Conservation (phyloP, 2,329 filamentous ascomycete species). For the Stemphylium beticola region DNA sequence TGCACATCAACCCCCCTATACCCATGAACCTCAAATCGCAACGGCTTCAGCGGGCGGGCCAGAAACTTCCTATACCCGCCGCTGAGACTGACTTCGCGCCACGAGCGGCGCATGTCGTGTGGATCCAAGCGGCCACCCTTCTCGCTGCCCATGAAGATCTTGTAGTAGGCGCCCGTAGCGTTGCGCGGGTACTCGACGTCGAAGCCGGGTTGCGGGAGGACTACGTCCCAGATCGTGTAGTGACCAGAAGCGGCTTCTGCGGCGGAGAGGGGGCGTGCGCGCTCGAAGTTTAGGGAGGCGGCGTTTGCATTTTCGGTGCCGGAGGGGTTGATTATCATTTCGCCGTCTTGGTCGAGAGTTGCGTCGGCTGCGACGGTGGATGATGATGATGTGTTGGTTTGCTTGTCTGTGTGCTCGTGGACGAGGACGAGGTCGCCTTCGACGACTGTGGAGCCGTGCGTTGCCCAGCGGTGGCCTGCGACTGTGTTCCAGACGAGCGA, state of each 20-base stretch:
- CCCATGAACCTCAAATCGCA: constrained; percentile 70
- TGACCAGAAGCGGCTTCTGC: constrained; percentile 79
- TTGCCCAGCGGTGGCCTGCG: constrained; percentile 79
- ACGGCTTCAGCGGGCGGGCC: constrained; percentile 68
- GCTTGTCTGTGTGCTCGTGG: constrained; percentile 61
- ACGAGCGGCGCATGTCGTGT: constrained; percentile 81
- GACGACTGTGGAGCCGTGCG: constrained; percentile 75
- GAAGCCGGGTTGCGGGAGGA: constrained; percentile 90
- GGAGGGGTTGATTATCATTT: constrained; percentile 68
- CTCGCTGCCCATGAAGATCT: constrained; percentile 80
- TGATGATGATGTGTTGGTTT: constrained; percentile 1
- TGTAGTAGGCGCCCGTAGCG: constrained; percentile 82
- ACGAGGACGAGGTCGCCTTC: constrained; percentile 84
- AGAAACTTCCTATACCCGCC: constrained; percentile 89
- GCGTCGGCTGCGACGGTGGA: constrained; percentile 35
- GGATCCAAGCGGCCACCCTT: constrained; percentile 82
- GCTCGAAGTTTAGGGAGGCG: constrained; percentile 64
- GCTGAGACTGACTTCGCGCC: constrained; percentile 86
- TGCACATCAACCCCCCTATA: constrained; percentile 79
- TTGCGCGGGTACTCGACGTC: constrained; percentile 88
- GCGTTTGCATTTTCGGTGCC: constrained; percentile 62
- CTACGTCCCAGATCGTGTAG: constrained; percentile 84
- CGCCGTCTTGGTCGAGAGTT: constrained; percentile 64
- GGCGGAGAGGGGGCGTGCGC: constrained; percentile 74
- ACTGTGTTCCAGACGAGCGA: constrained; percentile 92